Percentiles rank a stretch among this genome's conserved stretches.
Evolutionary conservation across 2,329 filamentous ascomycete species (phyloP).

Genomic region (Colletotrichum liriopes): DNA sequence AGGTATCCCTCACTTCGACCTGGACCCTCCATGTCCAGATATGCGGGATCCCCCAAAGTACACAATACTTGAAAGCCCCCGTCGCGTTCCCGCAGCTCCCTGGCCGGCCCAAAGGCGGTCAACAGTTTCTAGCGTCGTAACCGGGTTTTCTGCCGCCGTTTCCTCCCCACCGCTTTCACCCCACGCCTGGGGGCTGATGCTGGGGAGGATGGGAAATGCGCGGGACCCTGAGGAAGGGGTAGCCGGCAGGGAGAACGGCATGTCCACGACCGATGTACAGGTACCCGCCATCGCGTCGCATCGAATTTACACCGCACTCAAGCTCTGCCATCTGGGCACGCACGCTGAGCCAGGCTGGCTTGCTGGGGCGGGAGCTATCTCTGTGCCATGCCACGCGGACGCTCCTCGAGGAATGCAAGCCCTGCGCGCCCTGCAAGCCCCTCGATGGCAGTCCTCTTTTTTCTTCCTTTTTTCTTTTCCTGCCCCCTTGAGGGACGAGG

Average conservation of each 20-base stretch:
- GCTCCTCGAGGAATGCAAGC: constrained; percentile 32
- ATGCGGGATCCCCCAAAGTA: constrained; percentile 29
- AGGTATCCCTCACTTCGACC: neutral
- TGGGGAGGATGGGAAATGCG: constrained; percentile 37
- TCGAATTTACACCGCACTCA: constrained; percentile 4
- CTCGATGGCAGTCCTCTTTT: constrained; percentile 17
- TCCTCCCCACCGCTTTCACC: constrained; percentile 39
- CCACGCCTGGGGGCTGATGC: constrained; percentile 42
- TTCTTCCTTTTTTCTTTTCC: constrained; percentile 1
- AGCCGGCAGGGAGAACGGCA: constrained; percentile 22
- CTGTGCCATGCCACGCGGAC: constrained; percentile 40
- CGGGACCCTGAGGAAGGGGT: constrained; percentile 37
- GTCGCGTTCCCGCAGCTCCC: constrained; percentile 36
- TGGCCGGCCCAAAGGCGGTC: constrained; percentile 30
- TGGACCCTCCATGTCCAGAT: constrained; percentile 20
- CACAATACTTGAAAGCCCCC: constrained; percentile 17
- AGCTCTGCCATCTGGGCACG: neutral
- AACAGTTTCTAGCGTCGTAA: constrained; percentile 23
- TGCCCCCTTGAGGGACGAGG: constrained; percentile 9
- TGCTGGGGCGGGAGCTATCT: constrained; percentile 39
- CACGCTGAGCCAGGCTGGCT: constrained; percentile 11
- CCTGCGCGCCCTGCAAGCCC: constrained; percentile 18
- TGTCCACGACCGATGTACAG: constrained; percentile 20
- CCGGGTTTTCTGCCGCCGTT: constrained; percentile 35
- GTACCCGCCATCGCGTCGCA: constrained; percentile 16